Conservation (phyloP, 257 asterid genomes). For the Solanum sejunctum region DNA sequence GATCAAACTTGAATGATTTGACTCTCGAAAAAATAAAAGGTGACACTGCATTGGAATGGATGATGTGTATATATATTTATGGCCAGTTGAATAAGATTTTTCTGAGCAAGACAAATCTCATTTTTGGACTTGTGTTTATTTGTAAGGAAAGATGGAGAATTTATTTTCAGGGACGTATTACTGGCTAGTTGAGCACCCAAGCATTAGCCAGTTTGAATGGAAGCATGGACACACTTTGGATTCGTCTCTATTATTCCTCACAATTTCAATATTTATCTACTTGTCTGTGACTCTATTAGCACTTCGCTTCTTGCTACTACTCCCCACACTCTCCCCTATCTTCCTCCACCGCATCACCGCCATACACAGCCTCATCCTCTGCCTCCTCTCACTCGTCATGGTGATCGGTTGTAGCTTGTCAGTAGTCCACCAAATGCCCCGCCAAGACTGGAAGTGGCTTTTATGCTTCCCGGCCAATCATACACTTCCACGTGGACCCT, state of each 20-base stretch:
- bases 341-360: slow-evolving; percentile 52
- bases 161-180: slow-evolving; percentile 22
- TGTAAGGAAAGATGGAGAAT: slow-evolving; percentile 13
- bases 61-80: too few species aligned
- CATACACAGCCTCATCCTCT: slow-evolving; percentile 58
- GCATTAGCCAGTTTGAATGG: slow-evolving; percentile 54
- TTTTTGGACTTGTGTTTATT: slow-evolving; percentile 1
- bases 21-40: too few species aligned
- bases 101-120: neutral
- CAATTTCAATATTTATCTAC: slow-evolving; percentile 40
- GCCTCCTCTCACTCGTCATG: slow-evolving; percentile 62
- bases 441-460: slow-evolving; percentile 32
- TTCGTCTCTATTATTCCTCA: slow-evolving; percentile 41
- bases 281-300: slow-evolving; percentile 42
- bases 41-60: too few species aligned
- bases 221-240: slow-evolving; percentile 34
- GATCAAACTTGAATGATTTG: too few species aligned
- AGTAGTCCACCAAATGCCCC: slow-evolving; percentile 49
- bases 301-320: slow-evolving; percentile 17
- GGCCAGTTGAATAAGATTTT: neutral
- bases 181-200: slow-evolving; percentile 64
- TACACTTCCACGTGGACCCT: slow-evolving; percentile 52
- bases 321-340: slow-evolving; percentile 23
- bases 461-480: slow-evolving; percentile 55
- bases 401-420: slow-evolving; percentile 61